A percentile compares a stretch with the other conserved stretches of the same genome.
Conservation (phyloP, 2,329 filamentous ascomycete genomes). For the Hirsutella minnesotensis region DNA sequence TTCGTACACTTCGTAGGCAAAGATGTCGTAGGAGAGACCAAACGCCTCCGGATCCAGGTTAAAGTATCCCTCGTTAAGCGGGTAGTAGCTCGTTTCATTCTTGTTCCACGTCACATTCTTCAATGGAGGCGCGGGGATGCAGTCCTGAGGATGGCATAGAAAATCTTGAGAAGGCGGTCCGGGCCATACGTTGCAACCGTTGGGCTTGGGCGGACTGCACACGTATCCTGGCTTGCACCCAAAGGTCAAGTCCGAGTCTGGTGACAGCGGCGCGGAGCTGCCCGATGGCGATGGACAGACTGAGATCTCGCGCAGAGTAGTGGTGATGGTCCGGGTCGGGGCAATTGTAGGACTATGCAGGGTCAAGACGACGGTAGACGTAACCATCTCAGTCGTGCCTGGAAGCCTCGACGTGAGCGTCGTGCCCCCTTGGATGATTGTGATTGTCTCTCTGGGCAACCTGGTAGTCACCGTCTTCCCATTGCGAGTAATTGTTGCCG, state of each 20-base stretch:
- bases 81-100: conserved; percentile 37
- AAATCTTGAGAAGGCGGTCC: conserved; percentile 32
- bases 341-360: conserved; percentile 14
- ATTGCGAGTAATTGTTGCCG: not conserved
- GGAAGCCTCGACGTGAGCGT: not conserved
- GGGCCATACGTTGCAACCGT: conserved; percentile 38
- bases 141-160: conserved; percentile 32
- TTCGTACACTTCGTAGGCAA: conserved; percentile 30
- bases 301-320: conserved; percentile 18
- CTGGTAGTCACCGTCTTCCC: not conserved
- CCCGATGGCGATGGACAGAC: conserved; percentile 34
- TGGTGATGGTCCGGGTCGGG: conserved; percentile 15
- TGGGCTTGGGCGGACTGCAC: conserved; percentile 38
- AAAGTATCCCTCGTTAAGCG: conserved; percentile 43
- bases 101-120: conserved; percentile 27
- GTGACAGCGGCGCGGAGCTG: conserved; percentile 15
- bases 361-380: conserved; percentile 17
- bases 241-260: conserved; percentile 33
- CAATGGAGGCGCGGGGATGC: conserved; percentile 28
- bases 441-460: not conserved
- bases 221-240: conserved; percentile 41
- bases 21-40: conserved; percentile 51
- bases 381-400: conserved; percentile 18
- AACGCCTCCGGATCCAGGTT: conserved; percentile 51
- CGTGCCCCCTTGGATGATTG: not conserved